Evolutionary conservation across 805 yeast species (phyloP), one percentile per base, ranked within the genome.

Genomic region (Candida oleophila): DNA sequence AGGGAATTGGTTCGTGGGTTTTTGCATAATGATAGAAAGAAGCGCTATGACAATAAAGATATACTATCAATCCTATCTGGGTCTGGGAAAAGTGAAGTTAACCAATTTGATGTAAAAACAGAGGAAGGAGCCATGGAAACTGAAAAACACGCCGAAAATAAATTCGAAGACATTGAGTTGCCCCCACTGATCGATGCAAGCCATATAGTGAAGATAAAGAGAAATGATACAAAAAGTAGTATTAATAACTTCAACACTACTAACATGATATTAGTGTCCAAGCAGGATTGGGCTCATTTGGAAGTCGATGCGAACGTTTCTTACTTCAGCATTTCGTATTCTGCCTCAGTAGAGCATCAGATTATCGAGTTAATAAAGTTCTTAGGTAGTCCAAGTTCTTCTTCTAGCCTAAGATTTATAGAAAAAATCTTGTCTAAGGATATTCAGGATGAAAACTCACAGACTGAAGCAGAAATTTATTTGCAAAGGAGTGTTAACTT

Each of bases 101-200:
- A 25, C 9, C 15, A 16, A 11, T n/a, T 36, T 12, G 38, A 30
- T n/a, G 28, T 18, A 12, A 18, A 12, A 5, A 32, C n/a, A 32
- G 9, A 3, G 4, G 35, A 12, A 21, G 34, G 25, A n/a, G 42
- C 15, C 7, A 8, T 38, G 16, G 9, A 19, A 16, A 8, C 8
- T 20, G 18, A 30, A 8, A 9, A 38, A 3, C 36, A 36, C 3
- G 50, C 42, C 14, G 50, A 47, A 1, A 68, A 67, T 43, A 55
- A 54, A 21, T 49, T 68, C 4, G 74, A 71, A 42, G 55, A 64
- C 19, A 60, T 72, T 16, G 64, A 66, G 38, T 55, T 72, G 19
- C 77, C 77, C 1, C 62, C 69, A 2, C 58, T 61, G 38, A 65
- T 72, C 14, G 62, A 72, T 49, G 69, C 70, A 2, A 56, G 49